Percentiles rank a stretch among this genome's conserved stretches.
Conservation (phyloP, 2,329 filamentous ascomycete species). For the Macrophomina tecta region DNA sequence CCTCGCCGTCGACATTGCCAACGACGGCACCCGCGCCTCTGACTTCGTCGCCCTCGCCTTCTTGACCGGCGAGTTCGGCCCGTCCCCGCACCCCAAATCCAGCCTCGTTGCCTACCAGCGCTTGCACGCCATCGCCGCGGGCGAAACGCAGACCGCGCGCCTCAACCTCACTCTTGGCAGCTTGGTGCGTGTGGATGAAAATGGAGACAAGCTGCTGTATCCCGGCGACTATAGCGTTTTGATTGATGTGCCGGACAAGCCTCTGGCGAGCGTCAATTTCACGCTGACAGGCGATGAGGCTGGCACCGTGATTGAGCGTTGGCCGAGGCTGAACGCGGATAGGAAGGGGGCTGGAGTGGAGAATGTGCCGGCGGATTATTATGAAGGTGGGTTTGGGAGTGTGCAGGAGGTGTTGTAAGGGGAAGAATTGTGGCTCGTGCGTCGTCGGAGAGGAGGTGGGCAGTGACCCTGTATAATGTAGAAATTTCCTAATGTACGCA, state of each 20-base stretch:
- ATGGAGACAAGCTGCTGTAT: constrained; percentile 59
- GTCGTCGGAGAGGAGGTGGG: too few species aligned
- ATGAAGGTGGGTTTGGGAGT: constrained; percentile 37
- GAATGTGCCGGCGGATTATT: constrained; percentile 36
- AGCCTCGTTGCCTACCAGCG: constrained; percentile 59
- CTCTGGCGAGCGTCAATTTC: constrained; percentile 51
- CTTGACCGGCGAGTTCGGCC: constrained; percentile 55
- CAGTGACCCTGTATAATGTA: too few species aligned
- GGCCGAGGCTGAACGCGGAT: constrained; percentile 37
- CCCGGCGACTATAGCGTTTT: constrained; percentile 55
- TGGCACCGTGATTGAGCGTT: constrained; percentile 47
- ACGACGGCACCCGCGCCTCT: constrained; percentile 53
- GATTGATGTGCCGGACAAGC: constrained; percentile 34
- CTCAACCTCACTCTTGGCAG: constrained; percentile 57
- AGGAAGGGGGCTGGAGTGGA: constrained; percentile 21
- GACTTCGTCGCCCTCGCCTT: constrained; percentile 63
- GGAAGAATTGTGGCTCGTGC: too few species aligned
- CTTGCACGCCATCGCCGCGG: constrained; percentile 47
- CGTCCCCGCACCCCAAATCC: constrained; percentile 60
- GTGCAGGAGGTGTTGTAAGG: not conserved
- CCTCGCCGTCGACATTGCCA: constrained; percentile 52
- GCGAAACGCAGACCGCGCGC: constrained; percentile 38
- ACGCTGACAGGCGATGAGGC: constrained; percentile 53
- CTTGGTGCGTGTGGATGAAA: constrained; percentile 57
- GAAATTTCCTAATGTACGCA: too few species aligned